Evolutionary conservation across 164 flowering plant species (phyloP).

Genomic region (Euptelea pleiosperma): DNA sequence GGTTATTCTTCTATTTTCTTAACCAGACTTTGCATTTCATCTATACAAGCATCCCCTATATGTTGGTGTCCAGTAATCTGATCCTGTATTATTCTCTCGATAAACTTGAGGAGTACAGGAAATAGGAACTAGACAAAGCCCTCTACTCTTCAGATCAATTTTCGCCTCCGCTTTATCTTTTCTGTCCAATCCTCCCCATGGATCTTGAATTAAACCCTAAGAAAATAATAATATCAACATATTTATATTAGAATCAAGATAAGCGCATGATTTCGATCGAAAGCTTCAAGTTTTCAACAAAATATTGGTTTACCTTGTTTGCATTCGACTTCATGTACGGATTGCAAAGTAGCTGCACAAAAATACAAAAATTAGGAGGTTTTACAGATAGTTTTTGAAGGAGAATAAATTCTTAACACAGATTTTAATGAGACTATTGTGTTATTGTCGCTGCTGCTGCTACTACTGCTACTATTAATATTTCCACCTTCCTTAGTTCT

Average conservation of each 20-base stretch:
- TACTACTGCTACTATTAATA: not conserved
- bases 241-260: no score
- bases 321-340: conserved; percentile 56
- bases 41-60: conserved; percentile 67
- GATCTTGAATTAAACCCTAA: conserved; percentile 36
- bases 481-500: no score
- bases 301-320: conserved; percentile 51
- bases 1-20: not conserved
- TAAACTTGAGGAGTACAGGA: conserved; percentile 56
- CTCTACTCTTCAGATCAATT: conserved; percentile 53
- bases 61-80: conserved; percentile 67
- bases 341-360: conserved; percentile 50
- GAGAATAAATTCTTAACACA: no score
- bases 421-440: not conserved
- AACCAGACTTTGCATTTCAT: conserved; percentile 19
- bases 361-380: not conserved
- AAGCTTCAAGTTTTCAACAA: no score
- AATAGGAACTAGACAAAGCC: conserved; percentile 63
- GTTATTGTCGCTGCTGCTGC: not conserved
- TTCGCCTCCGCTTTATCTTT: conserved; percentile 40
- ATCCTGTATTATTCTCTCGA: conserved; percentile 52
- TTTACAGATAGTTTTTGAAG: not conserved
- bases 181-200: conserved; percentile 55
- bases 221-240: not conserved
- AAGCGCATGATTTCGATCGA: no score